A percentile compares a stretch with the other conserved stretches of the same genome.
Conservation (phyloP, 225 moss, liverwort and hornwort genomes). For the Pseudoscleropodium purum region DNA sequence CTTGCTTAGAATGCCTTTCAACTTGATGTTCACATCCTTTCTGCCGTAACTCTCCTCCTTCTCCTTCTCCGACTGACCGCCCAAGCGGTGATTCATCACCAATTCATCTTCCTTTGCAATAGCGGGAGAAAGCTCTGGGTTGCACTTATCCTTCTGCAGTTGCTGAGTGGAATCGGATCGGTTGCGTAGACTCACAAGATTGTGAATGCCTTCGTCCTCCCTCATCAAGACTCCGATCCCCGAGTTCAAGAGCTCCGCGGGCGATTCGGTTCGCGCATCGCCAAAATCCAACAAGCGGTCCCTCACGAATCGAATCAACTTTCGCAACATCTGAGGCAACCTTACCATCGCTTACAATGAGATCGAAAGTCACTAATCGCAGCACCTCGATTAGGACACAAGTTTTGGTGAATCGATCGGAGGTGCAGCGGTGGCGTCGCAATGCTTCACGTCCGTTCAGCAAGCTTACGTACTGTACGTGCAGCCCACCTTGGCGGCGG, state of each 20-base stretch:
- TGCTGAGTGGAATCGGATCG: conserved; percentile 2
- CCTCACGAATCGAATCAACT: neutral
- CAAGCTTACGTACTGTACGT: too few relatives aligned
- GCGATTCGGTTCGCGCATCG: neutral
- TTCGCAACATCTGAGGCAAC: neutral
- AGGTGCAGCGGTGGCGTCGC: too few relatives aligned
- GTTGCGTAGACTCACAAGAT: conserved; percentile 28
- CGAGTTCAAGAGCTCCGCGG: conserved; percentile 20
- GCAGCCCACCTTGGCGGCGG: neutral
- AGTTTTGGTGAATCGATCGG: neutral
- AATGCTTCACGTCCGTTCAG: too few relatives aligned
- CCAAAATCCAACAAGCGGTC: conserved; percentile 11
- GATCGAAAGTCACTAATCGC: too few relatives aligned
- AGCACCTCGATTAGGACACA: too few relatives aligned
- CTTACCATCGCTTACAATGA: neutral
- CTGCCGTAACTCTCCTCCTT: neutral
- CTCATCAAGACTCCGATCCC: conserved; percentile 16
- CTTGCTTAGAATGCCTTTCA: conserved; percentile 75
- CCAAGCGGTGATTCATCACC: conserved; percentile 6
- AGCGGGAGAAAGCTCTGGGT: conserved; percentile 23
- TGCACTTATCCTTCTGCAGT: conserved; percentile 15
- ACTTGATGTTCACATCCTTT: conserved; percentile 13
- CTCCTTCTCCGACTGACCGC: conserved; percentile 50
- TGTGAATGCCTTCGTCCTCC: neutral
- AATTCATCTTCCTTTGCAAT: conserved; percentile 43